Evolutionary conservation across 805 yeast species (phyloP).

Genomic region (Candida odintsovae): DNA sequence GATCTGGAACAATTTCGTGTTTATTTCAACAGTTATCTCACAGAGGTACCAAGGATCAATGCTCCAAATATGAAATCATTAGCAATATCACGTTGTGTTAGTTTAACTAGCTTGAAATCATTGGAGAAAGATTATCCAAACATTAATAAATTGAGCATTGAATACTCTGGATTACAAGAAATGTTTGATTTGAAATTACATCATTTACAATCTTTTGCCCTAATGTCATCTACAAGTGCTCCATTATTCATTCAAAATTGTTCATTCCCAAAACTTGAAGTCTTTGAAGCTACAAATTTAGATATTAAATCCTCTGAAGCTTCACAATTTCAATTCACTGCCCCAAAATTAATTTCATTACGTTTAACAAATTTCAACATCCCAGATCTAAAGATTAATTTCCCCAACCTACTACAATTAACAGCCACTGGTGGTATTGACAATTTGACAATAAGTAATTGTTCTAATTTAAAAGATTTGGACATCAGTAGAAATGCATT

Average conservation of each 20-base stretch:
- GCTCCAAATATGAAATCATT: constrained; percentile 7
- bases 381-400: constrained; percentile 2
- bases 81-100: constrained; percentile 9
- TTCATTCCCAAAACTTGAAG: constrained; percentile 7
- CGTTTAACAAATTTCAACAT: constrained; percentile 8
- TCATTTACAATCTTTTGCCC: constrained; percentile 1
- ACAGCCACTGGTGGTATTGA: constrained; percentile 11
- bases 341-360: constrained; percentile 7
- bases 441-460: constrained; percentile 1
- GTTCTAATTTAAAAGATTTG: constrained; percentile 3
- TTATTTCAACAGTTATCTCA: constrained; percentile 9
- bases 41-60: constrained; percentile 7
- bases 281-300: constrained; percentile 10
- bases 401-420: constrained; percentile 4
- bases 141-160: constrained; percentile 5
- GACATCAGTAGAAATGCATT: constrained; percentile 9
- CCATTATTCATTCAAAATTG: constrained; percentile 11
- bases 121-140: constrained; percentile 6
- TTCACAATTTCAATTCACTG: constrained; percentile 7
- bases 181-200: constrained; percentile 2
- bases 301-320: constrained; percentile 7
- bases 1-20: constrained; percentile 6
- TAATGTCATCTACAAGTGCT: constrained; percentile 12
- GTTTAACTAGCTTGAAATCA: constrained; percentile 2
- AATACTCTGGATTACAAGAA: constrained; percentile 10